phyloP scores from a whole-genome alignment of 2,329 filamentous ascomycete genomes.

The Corinectria fuckeliana region DNA sequence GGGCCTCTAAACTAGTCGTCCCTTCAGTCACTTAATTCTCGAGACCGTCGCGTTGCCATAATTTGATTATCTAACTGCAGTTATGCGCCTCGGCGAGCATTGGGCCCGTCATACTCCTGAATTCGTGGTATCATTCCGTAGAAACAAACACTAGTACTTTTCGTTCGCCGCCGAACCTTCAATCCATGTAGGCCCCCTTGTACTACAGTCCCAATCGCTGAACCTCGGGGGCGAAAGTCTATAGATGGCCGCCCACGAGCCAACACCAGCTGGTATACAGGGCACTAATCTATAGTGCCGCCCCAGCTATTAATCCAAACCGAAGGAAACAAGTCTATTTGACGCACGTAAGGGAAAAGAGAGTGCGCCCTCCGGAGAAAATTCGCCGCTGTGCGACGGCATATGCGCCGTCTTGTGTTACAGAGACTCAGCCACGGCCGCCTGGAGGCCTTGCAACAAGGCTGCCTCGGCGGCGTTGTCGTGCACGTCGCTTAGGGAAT shows the following conservation, averaged over 20 bases:
- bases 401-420: slow-evolving; percentile 9
- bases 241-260: background rate
- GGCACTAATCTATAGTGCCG: slow-evolving; percentile 18
- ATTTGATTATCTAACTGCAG: slow-evolving; percentile 21
- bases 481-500: slow-evolving; percentile 34
- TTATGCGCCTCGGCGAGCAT: slow-evolving; percentile 13
- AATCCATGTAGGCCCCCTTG: slow-evolving; percentile 19
- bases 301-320: slow-evolving; percentile 16
- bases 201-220: background rate
- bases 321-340: slow-evolving; percentile 9
- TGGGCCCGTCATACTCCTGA: slow-evolving; percentile 32
- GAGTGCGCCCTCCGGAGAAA: background rate
- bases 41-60: slow-evolving; percentile 1
- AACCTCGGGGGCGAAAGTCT: background rate
- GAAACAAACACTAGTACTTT: slow-evolving; percentile 19
- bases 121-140: slow-evolving; percentile 40
- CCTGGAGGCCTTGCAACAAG: slow-evolving; percentile 45
- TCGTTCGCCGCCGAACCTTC: slow-evolving; percentile 30
- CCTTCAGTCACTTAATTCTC: background rate
- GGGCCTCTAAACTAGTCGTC: no score
- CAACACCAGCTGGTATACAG: background rate
- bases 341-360: background rate
- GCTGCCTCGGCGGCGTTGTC: slow-evolving; percentile 46
- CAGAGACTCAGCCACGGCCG: slow-evolving; percentile 41
- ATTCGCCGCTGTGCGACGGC: background rate